Conservation (phyloP, 345 rosid genomes). For the Euphorbia pulcherrima region DNA sequence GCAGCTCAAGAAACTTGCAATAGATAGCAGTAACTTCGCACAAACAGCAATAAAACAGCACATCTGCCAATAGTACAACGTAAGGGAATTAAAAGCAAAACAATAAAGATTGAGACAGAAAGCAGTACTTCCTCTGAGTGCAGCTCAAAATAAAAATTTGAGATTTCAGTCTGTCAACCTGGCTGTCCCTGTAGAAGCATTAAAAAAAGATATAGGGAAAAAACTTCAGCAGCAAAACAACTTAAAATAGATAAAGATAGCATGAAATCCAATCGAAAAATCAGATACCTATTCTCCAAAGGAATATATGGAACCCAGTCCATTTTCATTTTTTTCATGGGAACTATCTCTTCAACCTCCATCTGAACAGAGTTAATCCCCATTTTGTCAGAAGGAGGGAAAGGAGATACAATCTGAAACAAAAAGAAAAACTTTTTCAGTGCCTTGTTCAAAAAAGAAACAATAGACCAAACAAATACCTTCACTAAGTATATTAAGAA, state of each 20-base stretch:
- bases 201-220: conserved; percentile 7
- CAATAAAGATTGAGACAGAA: not conserved
- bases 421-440: not conserved
- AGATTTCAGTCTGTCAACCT: conserved; percentile 71
- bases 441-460: not conserved
- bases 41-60: not conserved
- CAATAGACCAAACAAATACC: not conserved
- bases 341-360: conserved; percentile 88
- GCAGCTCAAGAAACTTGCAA: not conserved
- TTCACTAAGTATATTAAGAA: not conserved
- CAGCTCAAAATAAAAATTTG: conserved; percentile 72
- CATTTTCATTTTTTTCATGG: conserved; percentile 99
- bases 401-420: conserved; percentile 75
- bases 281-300: conserved; percentile 64
- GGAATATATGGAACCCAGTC: conserved; percentile 97
- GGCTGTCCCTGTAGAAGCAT: conserved; percentile 57
- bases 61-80: not conserved
- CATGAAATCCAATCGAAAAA: conserved; percentile 8
- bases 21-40: not conserved
- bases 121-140: conserved; percentile 71
- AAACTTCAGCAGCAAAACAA: too few species aligned
- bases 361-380: conserved; percentile 96
- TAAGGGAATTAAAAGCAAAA: not conserved
- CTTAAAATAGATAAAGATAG: not conserved
- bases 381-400: conserved; percentile 95